Evolutionary conservation across 1,284 basidiomycete genomes (phyloP).

Genomic region (Moniliella sp.): DNA sequence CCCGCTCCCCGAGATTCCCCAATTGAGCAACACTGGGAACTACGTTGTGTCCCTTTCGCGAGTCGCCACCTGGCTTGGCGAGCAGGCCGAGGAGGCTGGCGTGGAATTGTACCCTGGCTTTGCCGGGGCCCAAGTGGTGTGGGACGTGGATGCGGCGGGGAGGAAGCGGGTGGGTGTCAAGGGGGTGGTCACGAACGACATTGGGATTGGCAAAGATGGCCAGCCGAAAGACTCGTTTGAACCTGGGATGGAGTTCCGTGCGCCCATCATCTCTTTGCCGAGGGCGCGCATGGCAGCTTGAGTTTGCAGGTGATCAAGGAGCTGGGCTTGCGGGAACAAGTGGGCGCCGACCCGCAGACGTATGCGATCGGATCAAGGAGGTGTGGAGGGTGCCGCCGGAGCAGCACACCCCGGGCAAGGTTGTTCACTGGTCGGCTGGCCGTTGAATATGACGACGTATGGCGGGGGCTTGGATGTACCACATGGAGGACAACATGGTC

Average conservation of each 20-base stretch:
- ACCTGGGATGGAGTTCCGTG: slow-evolving; percentile 86
- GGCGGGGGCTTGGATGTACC: slow-evolving; percentile 86
- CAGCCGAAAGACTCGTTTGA: slow-evolving; percentile 72
- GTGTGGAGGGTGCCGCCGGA: slow-evolving; percentile 73
- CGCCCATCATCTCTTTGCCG: slow-evolving; percentile 86
- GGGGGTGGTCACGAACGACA: slow-evolving; percentile 82
- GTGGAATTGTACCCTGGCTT: slow-evolving; percentile 96
- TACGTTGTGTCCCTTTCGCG: slow-evolving; percentile 76
- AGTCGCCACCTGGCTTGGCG: slow-evolving; percentile 69
- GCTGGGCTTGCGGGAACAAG: slow-evolving; percentile 51
- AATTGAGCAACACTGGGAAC: slow-evolving; percentile 86
- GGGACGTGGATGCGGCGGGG: slow-evolving; percentile 48
- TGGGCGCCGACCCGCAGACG: slow-evolving; percentile 63
- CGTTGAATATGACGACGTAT: slow-evolving; percentile 62
- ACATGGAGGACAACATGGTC: slow-evolving; percentile 80
- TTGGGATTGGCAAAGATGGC: slow-evolving; percentile 61
- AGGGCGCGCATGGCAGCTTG: slow-evolving; percentile 81
- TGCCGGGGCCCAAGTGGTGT: slow-evolving; percentile 62
- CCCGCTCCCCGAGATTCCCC: slow-evolving; percentile 83
- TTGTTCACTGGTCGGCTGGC: slow-evolving; percentile 91
- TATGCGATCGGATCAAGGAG: slow-evolving; percentile 89
- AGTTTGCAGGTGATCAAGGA: slow-evolving; percentile 59
- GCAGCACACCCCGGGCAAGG: slow-evolving; percentile 59
- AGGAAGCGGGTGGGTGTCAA: slow-evolving; percentile 41
- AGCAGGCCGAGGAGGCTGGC: slow-evolving; percentile 68